phyloP scores from a whole-genome alignment of 169 alveolate species.

The Toxoplasma gondii region DNA sequence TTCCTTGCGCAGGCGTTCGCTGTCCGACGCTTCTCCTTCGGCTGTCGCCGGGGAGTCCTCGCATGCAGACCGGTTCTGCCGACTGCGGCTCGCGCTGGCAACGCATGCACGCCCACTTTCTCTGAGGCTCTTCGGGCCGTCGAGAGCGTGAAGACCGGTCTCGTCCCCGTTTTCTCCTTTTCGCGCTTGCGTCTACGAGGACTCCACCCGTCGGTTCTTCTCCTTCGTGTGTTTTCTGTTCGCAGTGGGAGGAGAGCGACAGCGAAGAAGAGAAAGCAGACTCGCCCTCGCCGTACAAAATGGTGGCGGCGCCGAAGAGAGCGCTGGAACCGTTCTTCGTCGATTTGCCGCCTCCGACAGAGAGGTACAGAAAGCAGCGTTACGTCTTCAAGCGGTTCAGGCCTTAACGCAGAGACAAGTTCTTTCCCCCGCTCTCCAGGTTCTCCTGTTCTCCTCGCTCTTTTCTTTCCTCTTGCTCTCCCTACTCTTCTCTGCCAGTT shows the following conservation, averaged over 20 bases:
- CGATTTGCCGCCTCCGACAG: constrained; percentile 27
- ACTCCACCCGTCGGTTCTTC: too few relatives aligned
- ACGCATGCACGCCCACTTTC: neutral
- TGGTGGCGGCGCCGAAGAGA: constrained; percentile 9
- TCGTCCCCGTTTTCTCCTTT: too few relatives aligned
- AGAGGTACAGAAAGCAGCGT: neutral
- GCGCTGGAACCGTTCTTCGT: constrained; percentile 38
- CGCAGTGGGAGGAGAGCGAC: constrained; percentile 35
- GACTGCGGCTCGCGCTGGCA: too few relatives aligned
- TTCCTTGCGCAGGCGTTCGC: neutral
- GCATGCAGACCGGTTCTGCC: too few relatives aligned
- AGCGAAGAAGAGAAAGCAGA: neutral
- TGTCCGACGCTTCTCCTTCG: neutral
- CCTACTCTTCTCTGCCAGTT: too few relatives aligned
- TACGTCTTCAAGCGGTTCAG: constrained; percentile 19
- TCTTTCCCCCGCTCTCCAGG: neutral
- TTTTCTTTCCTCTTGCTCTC: neutral
- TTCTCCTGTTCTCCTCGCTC: neutral
- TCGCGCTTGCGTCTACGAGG: too few relatives aligned
- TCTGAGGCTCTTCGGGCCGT: neutral
- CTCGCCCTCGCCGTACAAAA: neutral
- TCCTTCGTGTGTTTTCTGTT: neutral
- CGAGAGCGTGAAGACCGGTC: neutral
- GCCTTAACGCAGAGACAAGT: neutral
- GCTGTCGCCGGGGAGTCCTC: too few relatives aligned